Evolutionary conservation across 495 filamentous ascomycete species (phyloP), one percentile per base, ranked within the genome.

Genomic region (Hypoxylon crocopeplum): DNA sequence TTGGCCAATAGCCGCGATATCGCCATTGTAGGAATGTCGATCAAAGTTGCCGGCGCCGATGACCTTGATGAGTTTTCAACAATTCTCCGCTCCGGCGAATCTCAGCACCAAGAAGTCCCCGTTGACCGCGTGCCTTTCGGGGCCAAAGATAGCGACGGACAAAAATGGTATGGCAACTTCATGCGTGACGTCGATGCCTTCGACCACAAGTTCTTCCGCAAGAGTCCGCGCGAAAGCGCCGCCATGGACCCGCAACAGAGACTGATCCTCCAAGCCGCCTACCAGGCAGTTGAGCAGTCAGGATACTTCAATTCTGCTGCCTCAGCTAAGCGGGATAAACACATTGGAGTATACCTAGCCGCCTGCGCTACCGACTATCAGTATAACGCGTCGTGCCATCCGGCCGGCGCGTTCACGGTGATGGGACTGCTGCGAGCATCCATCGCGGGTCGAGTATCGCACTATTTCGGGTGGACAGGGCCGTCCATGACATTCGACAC

Each of bases 391-490:
- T 45, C 52, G 2, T 58, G 41, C 22, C 42, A 67, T 15, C 15
- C 47, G 1, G 5, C 62, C 1, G 62, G 19, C 25, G 56, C 62
- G 1, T 68, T 56, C 20, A 53, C 54, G 19, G 36, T 50, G 0
- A 58, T 61, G 3, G 62, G 66, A 3, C 49, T 32, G 6, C 53
- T 69, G 5, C 27, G 25, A 16, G 40, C 40, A 8, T 69, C 56
- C 46, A 25, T 65, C 4, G 15, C 54, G 7, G 66, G 66, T 6
- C 44, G 50, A 17, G 11, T 68, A 8, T 34, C 33, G 0, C 79
- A 82, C 49, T 77, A 75, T 48, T 82, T 80, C 29, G 74, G 81
- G 27, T 79, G 74, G 75, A 71, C 74, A 3, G 81, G 79, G 0
- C 78, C 79, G 0, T 69, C 67, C 0, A 69, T 82, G 64, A 78